phyloP scores from a whole-genome alignment of 352 stramenopile species.

The Globisporangium irregulare region DNA sequence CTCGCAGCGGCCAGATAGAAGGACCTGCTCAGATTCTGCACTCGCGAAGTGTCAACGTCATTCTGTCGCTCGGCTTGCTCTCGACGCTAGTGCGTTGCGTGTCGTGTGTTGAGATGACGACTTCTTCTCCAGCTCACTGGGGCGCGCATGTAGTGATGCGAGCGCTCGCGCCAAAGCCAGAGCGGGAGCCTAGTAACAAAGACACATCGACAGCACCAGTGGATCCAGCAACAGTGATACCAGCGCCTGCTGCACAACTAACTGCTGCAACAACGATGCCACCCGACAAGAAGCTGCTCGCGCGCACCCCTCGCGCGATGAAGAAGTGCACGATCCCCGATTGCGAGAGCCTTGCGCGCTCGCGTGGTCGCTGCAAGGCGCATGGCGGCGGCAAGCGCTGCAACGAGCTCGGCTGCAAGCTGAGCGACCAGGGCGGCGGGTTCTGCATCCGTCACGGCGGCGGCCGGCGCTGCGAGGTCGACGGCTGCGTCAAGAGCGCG shows the following conservation, averaged over 20 bases:
- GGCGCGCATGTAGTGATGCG: too few relatives aligned
- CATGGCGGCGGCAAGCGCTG: slow-evolving; percentile 54
- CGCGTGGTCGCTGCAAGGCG: slow-evolving; percentile 13
- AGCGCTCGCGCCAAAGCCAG: not conserved
- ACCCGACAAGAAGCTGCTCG: not conserved
- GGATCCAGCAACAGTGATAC: not conserved
- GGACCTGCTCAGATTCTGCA: too few relatives aligned
- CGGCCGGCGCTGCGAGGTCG: slow-evolving; percentile 59
- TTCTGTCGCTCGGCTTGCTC: too few relatives aligned
- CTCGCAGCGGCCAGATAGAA: too few relatives aligned
- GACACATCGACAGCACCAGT: not conserved
- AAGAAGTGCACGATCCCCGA: slow-evolving; percentile 10
- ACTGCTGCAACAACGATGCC: not conserved
- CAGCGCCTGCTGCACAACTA: not conserved
- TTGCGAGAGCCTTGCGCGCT: slow-evolving; percentile 18
- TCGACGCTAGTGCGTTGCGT: too few relatives aligned
- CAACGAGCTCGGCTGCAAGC: slow-evolving; percentile 20
- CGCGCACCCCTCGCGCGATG: slow-evolving; percentile 1
- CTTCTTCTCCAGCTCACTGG: too few relatives aligned
- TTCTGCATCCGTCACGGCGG: slow-evolving; percentile 83
- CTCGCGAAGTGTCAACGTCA: too few relatives aligned
- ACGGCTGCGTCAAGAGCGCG: slow-evolving; percentile 40
- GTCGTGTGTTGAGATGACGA: too few relatives aligned
- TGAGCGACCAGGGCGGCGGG: slow-evolving; percentile 18
- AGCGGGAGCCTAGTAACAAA: not conserved